phyloP scores from a whole-genome alignment of 2,329 filamentous ascomycete genomes.

The Penicillium sumatraense region DNA sequence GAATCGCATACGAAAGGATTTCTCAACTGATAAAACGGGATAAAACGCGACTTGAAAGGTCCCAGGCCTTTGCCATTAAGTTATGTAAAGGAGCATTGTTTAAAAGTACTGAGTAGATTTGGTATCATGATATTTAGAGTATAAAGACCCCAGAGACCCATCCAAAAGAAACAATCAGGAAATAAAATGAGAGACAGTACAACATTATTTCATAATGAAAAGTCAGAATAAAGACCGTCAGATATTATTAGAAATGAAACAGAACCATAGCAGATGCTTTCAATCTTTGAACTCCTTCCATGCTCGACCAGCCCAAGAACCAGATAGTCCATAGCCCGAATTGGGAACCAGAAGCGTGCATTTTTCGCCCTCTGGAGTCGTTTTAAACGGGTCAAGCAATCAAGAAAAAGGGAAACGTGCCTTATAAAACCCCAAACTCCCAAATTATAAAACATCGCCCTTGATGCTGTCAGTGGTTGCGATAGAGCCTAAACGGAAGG shows the following conservation, averaged over 20 bases:
- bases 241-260: conserved; percentile 17
- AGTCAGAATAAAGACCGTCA: conserved; percentile 9
- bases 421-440: conserved; percentile 23
- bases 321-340: conserved; percentile 14
- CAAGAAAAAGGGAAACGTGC: conserved; percentile 7
- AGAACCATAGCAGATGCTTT: conserved; percentile 20
- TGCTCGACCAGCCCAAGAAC: conserved; percentile 26
- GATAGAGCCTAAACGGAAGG: conserved; percentile 5
- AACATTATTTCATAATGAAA: conserved; percentile 39
- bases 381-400: conserved; percentile 19
- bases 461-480: conserved; percentile 5
- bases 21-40: no score
- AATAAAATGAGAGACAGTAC: conserved; percentile 1
- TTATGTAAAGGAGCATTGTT: no score
- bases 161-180: conserved; percentile 6
- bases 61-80: no score
- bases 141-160: conserved; percentile 8
- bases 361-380: conserved; percentile 10
- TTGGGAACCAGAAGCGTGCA: conserved; percentile 14
- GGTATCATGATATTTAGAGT: conserved; percentile 13
- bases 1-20: no score
- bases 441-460: conserved; percentile 12
- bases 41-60: no score
- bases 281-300: conserved; percentile 31
- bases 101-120: conserved; percentile 3